Evolutionary conservation across 2,329 filamentous ascomycete genomes (phyloP).

Genomic region (Paraphoma chrysanthemicola): DNA sequence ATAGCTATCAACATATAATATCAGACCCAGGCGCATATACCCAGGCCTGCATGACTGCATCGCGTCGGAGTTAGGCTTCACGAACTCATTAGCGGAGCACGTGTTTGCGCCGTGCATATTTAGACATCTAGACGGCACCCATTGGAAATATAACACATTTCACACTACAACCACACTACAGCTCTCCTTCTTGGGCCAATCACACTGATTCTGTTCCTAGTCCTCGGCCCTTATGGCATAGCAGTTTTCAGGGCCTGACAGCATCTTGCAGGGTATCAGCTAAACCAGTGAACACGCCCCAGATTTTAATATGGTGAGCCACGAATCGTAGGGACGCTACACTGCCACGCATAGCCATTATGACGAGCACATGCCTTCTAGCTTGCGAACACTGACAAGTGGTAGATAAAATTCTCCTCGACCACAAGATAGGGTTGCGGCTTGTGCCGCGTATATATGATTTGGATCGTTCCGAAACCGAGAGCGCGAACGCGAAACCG

Average conservation of each 20-base stretch:
- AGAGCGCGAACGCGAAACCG: neutral
- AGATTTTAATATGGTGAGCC: too few species aligned
- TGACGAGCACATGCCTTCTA: neutral
- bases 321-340: too few species aligned
- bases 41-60: conserved; percentile 4
- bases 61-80: neutral
- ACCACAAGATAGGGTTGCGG: neutral
- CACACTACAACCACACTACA: too few species aligned
- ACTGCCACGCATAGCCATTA: neutral
- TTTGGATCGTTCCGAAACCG: neutral
- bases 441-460: neutral
- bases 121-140: neutral
- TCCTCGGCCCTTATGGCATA: too few species aligned
- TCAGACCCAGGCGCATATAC: neutral
- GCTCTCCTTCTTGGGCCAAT: too few species aligned
- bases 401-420: neutral
- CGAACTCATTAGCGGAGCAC: neutral
- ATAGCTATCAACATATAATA: neutral
- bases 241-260: too few species aligned
- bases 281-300: too few species aligned
- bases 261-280: too few species aligned
- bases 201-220: too few species aligned
- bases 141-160: neutral
- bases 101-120: neutral
- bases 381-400: neutral